Conservation (phyloP, 1,139 yeast species). For the Diutina sp. region DNA sequence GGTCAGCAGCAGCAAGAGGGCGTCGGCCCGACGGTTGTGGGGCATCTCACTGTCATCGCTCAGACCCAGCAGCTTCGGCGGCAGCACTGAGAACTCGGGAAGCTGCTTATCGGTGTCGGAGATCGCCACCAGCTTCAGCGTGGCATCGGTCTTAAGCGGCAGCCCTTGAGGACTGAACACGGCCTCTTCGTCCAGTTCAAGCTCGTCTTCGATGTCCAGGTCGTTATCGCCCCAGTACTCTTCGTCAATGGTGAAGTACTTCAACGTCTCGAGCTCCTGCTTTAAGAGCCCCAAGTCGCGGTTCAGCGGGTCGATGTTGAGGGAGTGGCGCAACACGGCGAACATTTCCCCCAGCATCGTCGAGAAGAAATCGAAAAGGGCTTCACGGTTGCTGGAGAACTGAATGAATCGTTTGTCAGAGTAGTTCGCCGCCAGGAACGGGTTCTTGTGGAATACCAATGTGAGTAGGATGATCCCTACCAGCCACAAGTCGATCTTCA, state of each 20-base stretch:
- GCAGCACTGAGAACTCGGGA: background rate
- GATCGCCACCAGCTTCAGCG: background rate
- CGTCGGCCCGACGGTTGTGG: constrained; percentile 34
- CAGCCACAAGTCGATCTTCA: constrained; percentile 88
- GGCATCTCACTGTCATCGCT: constrained; percentile 12
- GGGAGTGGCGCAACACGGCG: constrained; percentile 62
- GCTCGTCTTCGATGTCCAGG: constrained; percentile 28
- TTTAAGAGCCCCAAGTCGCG: constrained; percentile 54
- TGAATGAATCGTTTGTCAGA: constrained; percentile 79
- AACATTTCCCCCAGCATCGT: constrained; percentile 81
- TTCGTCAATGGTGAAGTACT: constrained; percentile 75
- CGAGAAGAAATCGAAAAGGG: constrained; percentile 84
- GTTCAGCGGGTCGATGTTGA: constrained; percentile 81
- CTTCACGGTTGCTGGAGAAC: constrained; percentile 80
- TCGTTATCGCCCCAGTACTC: constrained; percentile 35
- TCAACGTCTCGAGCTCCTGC: constrained; percentile 44
- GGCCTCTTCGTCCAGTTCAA: constrained; percentile 12
- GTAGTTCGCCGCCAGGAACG: constrained; percentile 74
- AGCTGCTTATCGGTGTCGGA: background rate
- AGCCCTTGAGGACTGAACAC: constrained; percentile 5
- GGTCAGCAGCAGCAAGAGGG: constrained; percentile 26
- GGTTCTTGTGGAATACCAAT: constrained; percentile 80
- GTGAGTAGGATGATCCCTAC: constrained; percentile 79
- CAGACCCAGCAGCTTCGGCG: background rate
- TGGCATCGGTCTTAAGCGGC: background rate